phyloP scores from a whole-genome alignment of 371 early-diverging fungal species.

The Mortierella sp. region DNA sequence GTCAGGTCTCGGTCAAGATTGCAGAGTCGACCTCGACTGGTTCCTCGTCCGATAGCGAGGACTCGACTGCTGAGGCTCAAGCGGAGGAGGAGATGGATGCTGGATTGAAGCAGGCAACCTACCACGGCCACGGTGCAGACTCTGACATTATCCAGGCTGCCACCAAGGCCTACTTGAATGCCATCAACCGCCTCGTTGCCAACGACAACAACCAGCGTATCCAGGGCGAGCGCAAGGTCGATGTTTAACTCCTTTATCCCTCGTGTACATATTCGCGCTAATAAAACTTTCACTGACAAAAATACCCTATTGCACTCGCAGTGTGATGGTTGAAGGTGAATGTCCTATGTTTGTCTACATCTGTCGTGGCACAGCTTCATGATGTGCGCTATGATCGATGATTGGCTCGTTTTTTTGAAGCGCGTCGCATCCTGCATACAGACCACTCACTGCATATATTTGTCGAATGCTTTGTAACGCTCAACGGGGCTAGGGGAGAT shows the following conservation, averaged over 20 bases:
- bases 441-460: no score
- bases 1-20: conserved; percentile 86
- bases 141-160: conserved; percentile 87
- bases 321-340: no score
- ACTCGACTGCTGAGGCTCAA: background rate
- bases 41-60: conserved; percentile 17
- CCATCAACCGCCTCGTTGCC: conserved; percentile 80
- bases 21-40: conserved; percentile 46
- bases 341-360: no score
- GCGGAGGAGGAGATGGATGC: conserved; percentile 13
- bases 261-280: no score
- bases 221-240: conserved; percentile 61
- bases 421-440: no score
- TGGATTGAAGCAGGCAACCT: conserved; percentile 60
- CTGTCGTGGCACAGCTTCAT: no score
- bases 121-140: conserved; percentile 81
- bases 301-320: background rate
- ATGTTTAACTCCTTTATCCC: conserved; percentile 48
- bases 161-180: conserved; percentile 88
- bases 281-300: background rate
- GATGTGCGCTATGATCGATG: no score
- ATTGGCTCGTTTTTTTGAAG: no score
- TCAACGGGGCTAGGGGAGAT: no score
- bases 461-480: no score
- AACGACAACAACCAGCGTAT: conserved; percentile 60